Conservation (phyloP, 495 filamentous ascomycete species). For the Gamarada debralockiae region DNA sequence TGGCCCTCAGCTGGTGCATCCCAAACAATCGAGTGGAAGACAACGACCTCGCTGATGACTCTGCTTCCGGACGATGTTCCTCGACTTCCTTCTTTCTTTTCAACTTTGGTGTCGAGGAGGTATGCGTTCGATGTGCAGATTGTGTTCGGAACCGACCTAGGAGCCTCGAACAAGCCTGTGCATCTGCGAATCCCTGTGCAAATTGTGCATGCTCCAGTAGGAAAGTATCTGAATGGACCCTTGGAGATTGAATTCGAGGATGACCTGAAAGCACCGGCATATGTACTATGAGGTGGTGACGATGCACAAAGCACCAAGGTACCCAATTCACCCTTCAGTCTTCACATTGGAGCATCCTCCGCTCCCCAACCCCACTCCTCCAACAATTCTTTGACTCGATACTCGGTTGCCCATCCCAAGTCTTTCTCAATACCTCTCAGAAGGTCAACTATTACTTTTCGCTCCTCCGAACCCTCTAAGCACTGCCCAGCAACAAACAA, state of each 20-base stretch:
- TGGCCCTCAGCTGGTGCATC: background rate
- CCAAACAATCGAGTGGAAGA: background rate
- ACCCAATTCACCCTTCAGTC: too few species aligned
- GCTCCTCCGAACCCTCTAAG: slow-evolving; percentile 42
- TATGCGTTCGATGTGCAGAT: background rate
- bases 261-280: background rate
- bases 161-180: background rate
- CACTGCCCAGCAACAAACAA: slow-evolving; percentile 57
- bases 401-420: slow-evolving; percentile 57
- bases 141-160: background rate
- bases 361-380: slow-evolving; percentile 48
- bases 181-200: background rate
- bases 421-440: slow-evolving; percentile 51
- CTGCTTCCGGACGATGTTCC: background rate
- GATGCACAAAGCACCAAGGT: too few species aligned
- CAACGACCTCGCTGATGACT: background rate
- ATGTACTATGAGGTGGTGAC: background rate
- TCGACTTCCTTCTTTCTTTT: slow-evolving; percentile 1
- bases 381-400: slow-evolving; percentile 48
- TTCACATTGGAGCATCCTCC: too few species aligned
- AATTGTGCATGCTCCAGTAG: background rate
- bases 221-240: background rate
- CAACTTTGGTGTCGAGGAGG: slow-evolving; percentile 2
- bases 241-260: background rate
- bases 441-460: slow-evolving; percentile 43